Conservation (phyloP, 1,139 yeast species). For the Candida neerlandica region DNA sequence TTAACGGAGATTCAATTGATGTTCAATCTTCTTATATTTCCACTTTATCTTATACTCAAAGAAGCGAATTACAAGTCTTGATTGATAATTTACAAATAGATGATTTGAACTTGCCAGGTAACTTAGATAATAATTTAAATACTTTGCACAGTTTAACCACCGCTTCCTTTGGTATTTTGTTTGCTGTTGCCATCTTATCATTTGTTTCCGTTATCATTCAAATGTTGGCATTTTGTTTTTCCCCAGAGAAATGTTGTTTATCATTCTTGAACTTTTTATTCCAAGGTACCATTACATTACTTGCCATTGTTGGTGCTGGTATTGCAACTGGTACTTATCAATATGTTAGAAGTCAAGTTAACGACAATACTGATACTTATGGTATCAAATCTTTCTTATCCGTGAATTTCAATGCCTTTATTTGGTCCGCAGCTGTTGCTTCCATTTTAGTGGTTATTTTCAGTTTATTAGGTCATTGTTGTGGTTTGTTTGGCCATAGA, state of each 20-base stretch:
- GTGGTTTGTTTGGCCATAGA: conserved; percentile 43
- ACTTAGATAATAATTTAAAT: conserved; percentile 34
- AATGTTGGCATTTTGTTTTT: conserved; percentile 33
- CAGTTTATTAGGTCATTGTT: conserved; percentile 47
- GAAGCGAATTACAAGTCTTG: conserved; percentile 30
- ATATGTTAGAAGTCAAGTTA: conserved; percentile 34
- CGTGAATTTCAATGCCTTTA: conserved; percentile 44
- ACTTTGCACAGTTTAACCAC: conserved; percentile 29
- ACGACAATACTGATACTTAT: conserved; percentile 29
- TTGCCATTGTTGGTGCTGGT: conserved; percentile 37
- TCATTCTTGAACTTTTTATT: conserved; percentile 44
- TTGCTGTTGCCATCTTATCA: conserved; percentile 30
- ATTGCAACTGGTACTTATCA: conserved; percentile 38
- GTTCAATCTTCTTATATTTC: conserved; percentile 20
- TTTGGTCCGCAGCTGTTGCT: conserved; percentile 46
- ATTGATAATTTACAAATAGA: conserved; percentile 33
- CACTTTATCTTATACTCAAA: conserved; percentile 20
- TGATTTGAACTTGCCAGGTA: conserved; percentile 41
- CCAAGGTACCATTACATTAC: conserved; percentile 32
- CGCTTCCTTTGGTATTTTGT: conserved; percentile 32
- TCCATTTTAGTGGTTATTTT: conserved; percentile 36
- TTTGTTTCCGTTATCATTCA: conserved; percentile 35
- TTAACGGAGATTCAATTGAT: conserved; percentile 25
- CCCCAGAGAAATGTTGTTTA: conserved; percentile 42
- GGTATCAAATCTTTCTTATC: conserved; percentile 44